Conservation (phyloP, 1,284 basidiomycete genomes). For the Volvariella volvacea region DNA sequence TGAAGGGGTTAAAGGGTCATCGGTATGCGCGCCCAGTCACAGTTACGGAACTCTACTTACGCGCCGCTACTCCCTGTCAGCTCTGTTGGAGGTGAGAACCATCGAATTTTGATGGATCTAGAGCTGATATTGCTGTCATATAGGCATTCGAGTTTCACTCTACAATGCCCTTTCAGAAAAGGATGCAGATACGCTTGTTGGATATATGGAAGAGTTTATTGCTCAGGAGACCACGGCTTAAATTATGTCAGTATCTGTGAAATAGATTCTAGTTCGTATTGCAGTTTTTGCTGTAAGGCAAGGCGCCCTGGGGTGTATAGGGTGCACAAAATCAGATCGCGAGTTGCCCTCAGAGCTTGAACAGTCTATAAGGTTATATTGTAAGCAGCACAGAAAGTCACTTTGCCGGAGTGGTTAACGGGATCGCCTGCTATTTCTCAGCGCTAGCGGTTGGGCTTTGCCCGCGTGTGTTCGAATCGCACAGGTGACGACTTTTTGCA, state of each 20-base stretch:
- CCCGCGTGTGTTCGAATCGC: conserved; percentile 85
- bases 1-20: conserved; percentile 89
- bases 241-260: too few species aligned
- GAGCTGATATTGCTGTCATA: conserved; percentile 14
- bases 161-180: conserved; percentile 94
- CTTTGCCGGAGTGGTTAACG: conserved; percentile 91
- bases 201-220: conserved; percentile 56
- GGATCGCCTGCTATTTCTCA: conserved; percentile 77
- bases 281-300: too few species aligned
- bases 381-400: too few species aligned
- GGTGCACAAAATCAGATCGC: too few species aligned
- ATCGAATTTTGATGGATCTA: conserved; percentile 3
- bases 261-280: too few species aligned
- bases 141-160: conserved; percentile 84
- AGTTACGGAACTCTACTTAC: background rate
- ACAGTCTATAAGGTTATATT: too few species aligned
- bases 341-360: too few species aligned
- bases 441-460: conserved; percentile 80
- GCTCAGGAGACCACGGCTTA: conserved; percentile 13
- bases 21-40: conserved; percentile 45
- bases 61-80: conserved; percentile 20
- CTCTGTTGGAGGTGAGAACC: conserved; percentile 54
- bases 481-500: conserved; percentile 67
- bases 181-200: conserved; percentile 56
- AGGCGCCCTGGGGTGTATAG: too few species aligned